phyloP scores from a whole-genome alignment of 805 yeast species.

The Lipomyces spencermartinsiae region DNA sequence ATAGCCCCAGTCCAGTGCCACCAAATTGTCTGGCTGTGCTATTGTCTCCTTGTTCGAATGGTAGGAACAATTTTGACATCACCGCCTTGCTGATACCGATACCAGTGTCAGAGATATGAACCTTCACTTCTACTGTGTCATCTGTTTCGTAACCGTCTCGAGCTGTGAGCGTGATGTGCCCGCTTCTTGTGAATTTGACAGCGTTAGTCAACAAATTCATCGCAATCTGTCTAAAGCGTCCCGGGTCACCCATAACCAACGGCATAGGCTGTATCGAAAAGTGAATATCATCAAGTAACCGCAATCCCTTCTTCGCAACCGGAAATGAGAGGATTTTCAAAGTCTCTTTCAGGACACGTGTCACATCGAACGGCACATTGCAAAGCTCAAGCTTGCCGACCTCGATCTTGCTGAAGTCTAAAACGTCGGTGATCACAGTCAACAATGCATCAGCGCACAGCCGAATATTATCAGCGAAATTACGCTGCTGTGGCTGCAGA shows the following conservation, averaged over 20 bases:
- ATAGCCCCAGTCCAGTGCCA: slow-evolving; percentile 60
- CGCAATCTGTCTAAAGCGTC: slow-evolving; percentile 57
- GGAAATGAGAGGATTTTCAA: slow-evolving; percentile 58
- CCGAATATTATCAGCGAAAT: slow-evolving; percentile 60
- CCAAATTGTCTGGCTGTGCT: slow-evolving; percentile 59
- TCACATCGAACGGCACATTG: slow-evolving; percentile 54
- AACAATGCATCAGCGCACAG: slow-evolving; percentile 59
- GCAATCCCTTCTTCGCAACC: slow-evolving; percentile 53
- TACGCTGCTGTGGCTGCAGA: slow-evolving; percentile 53
- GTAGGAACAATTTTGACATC: slow-evolving; percentile 56
- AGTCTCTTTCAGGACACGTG: slow-evolving; percentile 54
- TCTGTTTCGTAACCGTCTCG: slow-evolving; percentile 48
- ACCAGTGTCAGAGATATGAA: slow-evolving; percentile 56
- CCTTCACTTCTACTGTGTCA: slow-evolving; percentile 42
- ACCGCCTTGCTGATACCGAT: slow-evolving; percentile 59
- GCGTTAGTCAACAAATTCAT: slow-evolving; percentile 62
- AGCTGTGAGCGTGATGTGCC: slow-evolving; percentile 51
- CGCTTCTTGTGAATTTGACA: slow-evolving; percentile 56
- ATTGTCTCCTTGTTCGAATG: slow-evolving; percentile 64
- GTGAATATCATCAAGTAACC: slow-evolving; percentile 53
- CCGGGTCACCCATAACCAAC: slow-evolving; percentile 55
- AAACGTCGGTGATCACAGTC: slow-evolving; percentile 60
- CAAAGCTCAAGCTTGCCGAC: slow-evolving; percentile 59
- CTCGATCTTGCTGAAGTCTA: slow-evolving; percentile 61
- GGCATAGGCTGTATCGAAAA: slow-evolving; percentile 47